These are phyloP conservation scores for Echinosophora koreensis DNA, from an alignment of 306 rosid genomes.

Conservation along the genomic window DNA sequence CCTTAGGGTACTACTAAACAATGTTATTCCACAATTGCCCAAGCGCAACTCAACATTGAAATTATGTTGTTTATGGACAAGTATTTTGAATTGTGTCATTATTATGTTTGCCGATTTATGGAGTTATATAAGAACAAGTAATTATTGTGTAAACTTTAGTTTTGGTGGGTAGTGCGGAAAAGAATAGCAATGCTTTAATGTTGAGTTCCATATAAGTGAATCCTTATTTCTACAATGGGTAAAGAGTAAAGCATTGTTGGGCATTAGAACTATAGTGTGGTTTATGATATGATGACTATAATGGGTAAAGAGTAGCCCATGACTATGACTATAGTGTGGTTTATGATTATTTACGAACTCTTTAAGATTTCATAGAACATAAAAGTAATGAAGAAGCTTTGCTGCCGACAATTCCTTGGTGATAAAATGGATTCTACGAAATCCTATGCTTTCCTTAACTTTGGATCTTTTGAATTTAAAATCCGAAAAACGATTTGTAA, in stretches of 20 bases:
- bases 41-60: background rate
- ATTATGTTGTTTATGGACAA: background rate
- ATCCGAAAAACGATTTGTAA: slow-evolving; percentile 36
- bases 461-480: slow-evolving; percentile 45
- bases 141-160: slow-evolving; percentile 20
- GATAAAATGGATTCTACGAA: slow-evolving; percentile 22
- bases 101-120: slow-evolving; percentile 4
- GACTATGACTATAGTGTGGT: background rate
- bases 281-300: background rate
- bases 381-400: slow-evolving; percentile 34
- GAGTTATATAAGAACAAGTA: slow-evolving; percentile 20
- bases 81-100: background rate
- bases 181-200: slow-evolving; percentile 21
- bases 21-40: background rate
- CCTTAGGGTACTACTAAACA: too few species aligned
- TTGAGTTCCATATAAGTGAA: slow-evolving; percentile 13
- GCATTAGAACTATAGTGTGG: slow-evolving; percentile 30
- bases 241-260: slow-evolving; percentile 34
- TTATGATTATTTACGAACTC: background rate
- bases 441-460: slow-evolving; percentile 42
- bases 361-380: slow-evolving; percentile 20
- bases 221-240: slow-evolving; percentile 20
- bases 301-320: background rate
- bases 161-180: slow-evolving; percentile 9
- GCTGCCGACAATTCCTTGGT: slow-evolving; percentile 53